Percentiles rank a stretch among this genome's conserved stretches.
Evolutionary conservation across 257 asterid species (phyloP).

Genomic region (Schizonepeta tenuifolia): DNA sequence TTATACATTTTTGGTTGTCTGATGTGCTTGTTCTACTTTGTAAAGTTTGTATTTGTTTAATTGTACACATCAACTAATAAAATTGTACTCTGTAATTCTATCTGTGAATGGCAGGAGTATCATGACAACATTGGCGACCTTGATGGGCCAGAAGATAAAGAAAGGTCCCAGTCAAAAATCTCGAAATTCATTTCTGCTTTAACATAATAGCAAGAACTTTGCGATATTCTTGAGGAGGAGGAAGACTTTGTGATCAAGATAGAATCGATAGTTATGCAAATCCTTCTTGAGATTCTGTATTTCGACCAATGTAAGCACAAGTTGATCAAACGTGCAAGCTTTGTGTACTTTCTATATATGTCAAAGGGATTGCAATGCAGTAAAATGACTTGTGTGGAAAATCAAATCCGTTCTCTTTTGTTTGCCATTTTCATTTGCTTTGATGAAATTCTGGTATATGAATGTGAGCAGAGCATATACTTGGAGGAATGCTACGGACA

Average conservation of each 20-base stretch:
- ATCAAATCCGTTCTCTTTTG: neutral
- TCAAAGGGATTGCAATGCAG: neutral
- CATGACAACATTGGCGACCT: conserved; percentile 93
- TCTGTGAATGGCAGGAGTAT: conserved; percentile 64
- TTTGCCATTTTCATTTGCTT: neutral
- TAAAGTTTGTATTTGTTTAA: neutral
- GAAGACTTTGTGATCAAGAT: neutral
- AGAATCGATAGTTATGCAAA: neutral
- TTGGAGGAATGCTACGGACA: no score
- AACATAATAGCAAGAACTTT: conserved; percentile 31
- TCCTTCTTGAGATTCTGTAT: conserved; percentile 21
- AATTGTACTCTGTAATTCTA: neutral
- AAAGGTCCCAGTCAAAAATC: conserved; percentile 78
- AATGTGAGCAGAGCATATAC: no score
- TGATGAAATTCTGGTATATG: no score
- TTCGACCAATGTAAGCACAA: conserved; percentile 18
- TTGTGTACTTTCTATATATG: neutral
- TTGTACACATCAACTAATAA: neutral
- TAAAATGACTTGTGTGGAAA: neutral
- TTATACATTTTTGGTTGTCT: neutral
- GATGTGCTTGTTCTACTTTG: neutral
- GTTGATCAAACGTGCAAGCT: conserved; percentile 17
- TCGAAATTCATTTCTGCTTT: conserved; percentile 74
- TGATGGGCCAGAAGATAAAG: conserved; percentile 98
- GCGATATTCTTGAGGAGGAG: conserved; percentile 9